Evolutionary conservation across 2,329 filamentous ascomycete genomes (phyloP).

Genomic region (Stemphylium lycopersici): DNA sequence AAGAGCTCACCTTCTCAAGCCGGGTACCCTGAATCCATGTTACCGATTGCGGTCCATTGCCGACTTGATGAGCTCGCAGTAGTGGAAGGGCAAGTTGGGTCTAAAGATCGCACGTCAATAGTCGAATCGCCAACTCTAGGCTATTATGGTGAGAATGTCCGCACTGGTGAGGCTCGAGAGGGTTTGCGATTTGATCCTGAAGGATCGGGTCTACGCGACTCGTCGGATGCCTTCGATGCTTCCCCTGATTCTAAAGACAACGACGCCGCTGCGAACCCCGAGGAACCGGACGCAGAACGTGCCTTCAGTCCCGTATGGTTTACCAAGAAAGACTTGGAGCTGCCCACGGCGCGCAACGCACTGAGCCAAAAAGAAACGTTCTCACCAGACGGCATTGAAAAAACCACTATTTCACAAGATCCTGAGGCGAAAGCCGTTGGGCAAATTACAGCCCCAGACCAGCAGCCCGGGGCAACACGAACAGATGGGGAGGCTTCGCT

Average conservation of each 20-base stretch:
- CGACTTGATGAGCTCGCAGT: background rate
- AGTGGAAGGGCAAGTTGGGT: background rate
- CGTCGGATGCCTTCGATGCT: slow-evolving; percentile 32
- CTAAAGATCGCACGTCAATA: no score
- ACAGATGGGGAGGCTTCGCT: slow-evolving; percentile 12
- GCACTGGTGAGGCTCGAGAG: background rate
- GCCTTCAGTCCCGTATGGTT: slow-evolving; percentile 15
- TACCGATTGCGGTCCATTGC: background rate
- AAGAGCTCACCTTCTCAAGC: background rate
- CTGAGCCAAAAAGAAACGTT: background rate
- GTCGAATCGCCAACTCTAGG: no score
- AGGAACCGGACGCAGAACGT: slow-evolving; percentile 3
- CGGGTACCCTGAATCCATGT: background rate
- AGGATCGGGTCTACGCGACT: slow-evolving; percentile 20
- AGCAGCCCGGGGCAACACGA: slow-evolving; percentile 11
- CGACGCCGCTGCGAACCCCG: slow-evolving; percentile 1
- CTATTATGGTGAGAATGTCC: no score
- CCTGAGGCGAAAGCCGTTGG: slow-evolving; percentile 1
- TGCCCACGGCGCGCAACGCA: slow-evolving; percentile 6
- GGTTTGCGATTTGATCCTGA: background rate
- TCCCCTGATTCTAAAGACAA: slow-evolving; percentile 17
- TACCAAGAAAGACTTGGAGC: slow-evolving; percentile 18
- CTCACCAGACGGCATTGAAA: background rate
- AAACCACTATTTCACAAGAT: background rate
- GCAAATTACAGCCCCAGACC: slow-evolving; percentile 1